Base-by-base conservation (phyloP, 345 rosid genomes). In the Diplotaxis tenuifolia region DNA sequence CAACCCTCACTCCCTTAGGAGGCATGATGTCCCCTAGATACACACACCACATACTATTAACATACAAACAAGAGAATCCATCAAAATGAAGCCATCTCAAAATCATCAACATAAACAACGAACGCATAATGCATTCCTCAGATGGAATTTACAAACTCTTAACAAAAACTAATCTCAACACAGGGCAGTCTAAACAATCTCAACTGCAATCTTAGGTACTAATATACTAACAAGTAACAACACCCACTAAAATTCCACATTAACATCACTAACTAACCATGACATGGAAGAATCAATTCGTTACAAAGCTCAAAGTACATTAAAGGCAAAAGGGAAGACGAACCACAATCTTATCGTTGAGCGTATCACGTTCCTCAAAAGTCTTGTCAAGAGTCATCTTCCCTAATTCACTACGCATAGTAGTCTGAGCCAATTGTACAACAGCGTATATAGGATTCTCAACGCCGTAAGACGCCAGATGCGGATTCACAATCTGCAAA, bases 351-450 rank as follows among this genome's bases (percentile, higher is more conserved):
- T 90, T 89, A 7, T 82, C 96, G 55, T 92, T 95, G 19, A 95
- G 93, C 0, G 93, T 88, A 67, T 92, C 99, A 19, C 99, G 83
- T 81, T 90, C 99, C 74, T 90, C 99, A 31, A 95, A 95, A 7
- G 98, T 95, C 87, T 95, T 92, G 80, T 95, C 99, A 57, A 95
- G 98, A 0, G 98, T 90, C 20, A 95, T 95, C 71, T 95, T 95
- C 11, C 99, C 99, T 1, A 92, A 88, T 83, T 95, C 96, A 36
- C 97, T 95, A 22, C 99, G 93, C 98, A 95, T 95, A 0, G 98
- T 88, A 8, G 99, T 92, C 79, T 92, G 99, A 2, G 99, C 99
- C 27, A 92, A 83, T 76, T 95, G 99, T 18, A 88, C 83, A 29
- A 92, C 96, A 21, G 98, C 97, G 47, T 88, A 95, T 31, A 90